phyloP scores from a whole-genome alignment of 2,329 filamentous ascomycete species.

The Colletotrichum endophyticum region DNA sequence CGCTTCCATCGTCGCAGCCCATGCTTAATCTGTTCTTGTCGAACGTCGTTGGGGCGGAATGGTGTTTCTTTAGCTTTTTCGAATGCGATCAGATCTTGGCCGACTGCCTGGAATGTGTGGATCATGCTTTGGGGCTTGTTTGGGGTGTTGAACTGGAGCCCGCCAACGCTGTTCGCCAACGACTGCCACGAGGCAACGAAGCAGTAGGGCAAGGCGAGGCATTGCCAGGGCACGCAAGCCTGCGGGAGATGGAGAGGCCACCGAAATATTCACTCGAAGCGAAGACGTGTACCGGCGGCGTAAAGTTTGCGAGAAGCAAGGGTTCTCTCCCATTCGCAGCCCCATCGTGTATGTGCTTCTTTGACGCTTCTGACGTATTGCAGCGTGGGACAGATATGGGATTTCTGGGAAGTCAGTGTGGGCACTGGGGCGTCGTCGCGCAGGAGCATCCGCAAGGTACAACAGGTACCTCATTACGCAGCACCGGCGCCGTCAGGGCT shows the following conservation, averaged over 20 bases:
- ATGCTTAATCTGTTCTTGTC: background rate
- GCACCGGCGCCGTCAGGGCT: background rate
- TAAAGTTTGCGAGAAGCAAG: background rate
- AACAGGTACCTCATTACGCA: background rate
- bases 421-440: background rate
- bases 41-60: background rate
- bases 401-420: background rate
- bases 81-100: conserved; percentile 17
- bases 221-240: background rate
- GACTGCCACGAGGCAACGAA: background rate
- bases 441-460: background rate
- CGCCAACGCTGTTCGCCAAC: background rate
- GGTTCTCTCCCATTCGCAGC: background rate
- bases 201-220: background rate
- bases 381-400: background rate
- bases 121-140: conserved; percentile 20
- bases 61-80: conserved; percentile 6
- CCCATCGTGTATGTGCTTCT: background rate
- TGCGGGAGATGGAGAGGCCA: background rate
- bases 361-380: conserved; percentile 9
- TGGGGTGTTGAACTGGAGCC: background rate
- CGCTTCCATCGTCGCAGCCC: background rate
- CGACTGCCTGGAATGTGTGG: conserved; percentile 13
- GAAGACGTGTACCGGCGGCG: background rate
- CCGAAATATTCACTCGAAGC: background rate